Conservation (phyloP, 2,329 filamentous ascomycete genomes). For the Diplodia intermedia region DNA sequence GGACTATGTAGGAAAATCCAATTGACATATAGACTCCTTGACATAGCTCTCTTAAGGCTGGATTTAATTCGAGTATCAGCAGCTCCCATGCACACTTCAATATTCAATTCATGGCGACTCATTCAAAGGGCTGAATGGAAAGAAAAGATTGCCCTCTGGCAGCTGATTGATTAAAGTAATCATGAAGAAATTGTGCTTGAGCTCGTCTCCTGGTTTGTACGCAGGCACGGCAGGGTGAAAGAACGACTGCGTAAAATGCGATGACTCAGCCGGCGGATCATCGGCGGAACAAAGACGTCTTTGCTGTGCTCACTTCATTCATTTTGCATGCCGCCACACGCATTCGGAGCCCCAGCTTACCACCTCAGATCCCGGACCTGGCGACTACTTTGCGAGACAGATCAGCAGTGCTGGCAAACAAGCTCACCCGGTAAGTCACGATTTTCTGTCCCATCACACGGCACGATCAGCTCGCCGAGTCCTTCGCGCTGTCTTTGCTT, state of each 20-base stretch:
- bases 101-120: no score
- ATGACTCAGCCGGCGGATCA: neutral
- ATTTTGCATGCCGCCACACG: neutral
- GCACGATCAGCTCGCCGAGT: neutral
- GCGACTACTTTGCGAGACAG: neutral
- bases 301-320: slow-evolving; percentile 6
- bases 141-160: fast-evolving
- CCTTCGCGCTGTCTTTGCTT: neutral
- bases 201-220: no score
- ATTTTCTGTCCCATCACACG: neutral
- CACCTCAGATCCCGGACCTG: slow-evolving; percentile 2
- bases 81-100: no score
- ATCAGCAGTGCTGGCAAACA: neutral
- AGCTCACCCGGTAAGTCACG: neutral
- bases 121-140: no score
- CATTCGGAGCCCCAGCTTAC: slow-evolving; percentile 7
- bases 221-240: no score
- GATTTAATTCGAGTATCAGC: no score
- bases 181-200: no score
- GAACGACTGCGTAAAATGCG: no score
- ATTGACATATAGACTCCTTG: no score
- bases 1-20: no score
- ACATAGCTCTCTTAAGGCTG: no score
- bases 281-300: neutral
- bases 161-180: no score